These are phyloP conservation scores for Niveomyces coronatus DNA, from an alignment of 2,329 filamentous ascomycete species.

Conservation along the genomic window DNA sequence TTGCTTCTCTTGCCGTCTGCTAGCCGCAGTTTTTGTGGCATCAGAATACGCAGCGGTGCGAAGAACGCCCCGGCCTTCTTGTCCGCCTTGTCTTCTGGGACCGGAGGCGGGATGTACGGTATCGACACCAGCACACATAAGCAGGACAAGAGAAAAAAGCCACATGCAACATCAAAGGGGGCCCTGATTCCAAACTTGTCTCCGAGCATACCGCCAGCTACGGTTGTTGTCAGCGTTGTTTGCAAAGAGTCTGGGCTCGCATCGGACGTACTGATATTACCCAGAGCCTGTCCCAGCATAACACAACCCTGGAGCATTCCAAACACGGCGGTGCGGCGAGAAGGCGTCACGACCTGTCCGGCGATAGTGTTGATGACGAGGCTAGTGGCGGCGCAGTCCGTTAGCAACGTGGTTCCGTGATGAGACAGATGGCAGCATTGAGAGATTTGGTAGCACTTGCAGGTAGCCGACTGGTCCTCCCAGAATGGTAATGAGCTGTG, in stretches of 20 bases:
- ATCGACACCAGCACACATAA: slow-evolving; percentile 31
- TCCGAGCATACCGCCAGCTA: slow-evolving; percentile 53
- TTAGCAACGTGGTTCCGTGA: not conserved
- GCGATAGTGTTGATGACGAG: slow-evolving; percentile 60
- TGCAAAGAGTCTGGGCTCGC: not conserved
- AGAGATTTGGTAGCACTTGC: slow-evolving; percentile 16
- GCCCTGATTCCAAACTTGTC: slow-evolving; percentile 51
- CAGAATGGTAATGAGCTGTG: slow-evolving; percentile 56
- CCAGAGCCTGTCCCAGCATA: slow-evolving; percentile 56
- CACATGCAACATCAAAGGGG: slow-evolving; percentile 54
- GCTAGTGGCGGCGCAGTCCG: slow-evolving; percentile 16
- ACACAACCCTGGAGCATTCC: slow-evolving; percentile 56
- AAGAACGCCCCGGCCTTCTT: slow-evolving; percentile 36
- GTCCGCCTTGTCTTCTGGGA: slow-evolving; percentile 20
- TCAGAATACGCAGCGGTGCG: slow-evolving; percentile 51
- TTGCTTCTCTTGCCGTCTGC: slow-evolving; percentile 37
- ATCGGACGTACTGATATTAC: slow-evolving; percentile 40
- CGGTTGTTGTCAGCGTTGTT: not conserved
- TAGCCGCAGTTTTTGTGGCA: slow-evolving; percentile 44
- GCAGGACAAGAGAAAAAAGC: slow-evolving; percentile 39
- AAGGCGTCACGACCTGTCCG: slow-evolving; percentile 51
- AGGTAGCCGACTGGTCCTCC: slow-evolving; percentile 62
- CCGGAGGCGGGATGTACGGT: slow-evolving; percentile 37
- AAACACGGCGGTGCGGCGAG: slow-evolving; percentile 52
- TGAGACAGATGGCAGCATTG: not conserved